Conservation (phyloP, 164 flowering plant species). For the Piper betle region DNA sequence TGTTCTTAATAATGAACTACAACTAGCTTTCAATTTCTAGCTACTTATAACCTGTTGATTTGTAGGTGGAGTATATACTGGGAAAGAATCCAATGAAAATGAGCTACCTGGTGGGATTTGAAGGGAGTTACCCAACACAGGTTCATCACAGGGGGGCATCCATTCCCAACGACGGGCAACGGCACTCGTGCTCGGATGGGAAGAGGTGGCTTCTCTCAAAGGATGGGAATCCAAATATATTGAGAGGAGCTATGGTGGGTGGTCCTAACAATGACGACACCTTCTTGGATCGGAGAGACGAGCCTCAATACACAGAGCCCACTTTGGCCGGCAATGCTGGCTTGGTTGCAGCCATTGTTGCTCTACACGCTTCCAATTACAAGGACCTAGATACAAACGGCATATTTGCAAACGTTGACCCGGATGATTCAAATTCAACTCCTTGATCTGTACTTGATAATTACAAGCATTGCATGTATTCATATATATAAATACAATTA, state of each 20-base stretch:
- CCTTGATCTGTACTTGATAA: too few species aligned
- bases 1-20: background rate
- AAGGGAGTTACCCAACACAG: slow-evolving; percentile 30
- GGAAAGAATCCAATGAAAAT: slow-evolving; percentile 66
- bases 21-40: background rate
- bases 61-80: slow-evolving; percentile 46
- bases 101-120: slow-evolving; percentile 68
- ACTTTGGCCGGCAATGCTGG: slow-evolving; percentile 60
- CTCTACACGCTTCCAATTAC: slow-evolving; percentile 31
- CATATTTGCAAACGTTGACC: slow-evolving; percentile 24
- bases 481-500: too few species aligned
- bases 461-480: too few species aligned
- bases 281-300: slow-evolving; percentile 33
- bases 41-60: background rate
- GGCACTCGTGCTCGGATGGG: slow-evolving; percentile 36
- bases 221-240: slow-evolving; percentile 34
- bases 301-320: slow-evolving; percentile 42
- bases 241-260: slow-evolving; percentile 55
- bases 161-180: slow-evolving; percentile 31
- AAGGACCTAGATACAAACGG: slow-evolving; percentile 22
- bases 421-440: background rate
- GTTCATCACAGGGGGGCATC: slow-evolving; percentile 66
- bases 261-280: slow-evolving; percentile 45
- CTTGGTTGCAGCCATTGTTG: slow-evolving; percentile 61
- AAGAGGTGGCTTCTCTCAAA: slow-evolving; percentile 29